A percentile compares a stretch with the other conserved stretches of the same genome.
Conservation (phyloP, 192 early-diverging fungal genomes). For the Allomyces macrogynus region DNA sequence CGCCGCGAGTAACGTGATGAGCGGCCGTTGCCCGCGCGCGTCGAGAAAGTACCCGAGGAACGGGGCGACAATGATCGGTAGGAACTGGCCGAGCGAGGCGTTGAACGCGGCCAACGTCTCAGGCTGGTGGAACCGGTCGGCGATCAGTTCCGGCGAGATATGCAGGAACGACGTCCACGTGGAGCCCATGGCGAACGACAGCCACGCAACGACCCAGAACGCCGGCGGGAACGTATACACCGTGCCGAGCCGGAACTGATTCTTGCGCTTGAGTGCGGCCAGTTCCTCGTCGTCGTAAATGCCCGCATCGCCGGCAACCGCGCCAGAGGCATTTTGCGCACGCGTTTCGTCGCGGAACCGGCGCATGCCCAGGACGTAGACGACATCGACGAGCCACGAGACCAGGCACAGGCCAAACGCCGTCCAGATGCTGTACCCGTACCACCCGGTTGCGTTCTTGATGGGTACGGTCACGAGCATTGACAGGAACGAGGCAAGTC, state of each 20-base stretch:
- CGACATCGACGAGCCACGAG: constrained; percentile 46
- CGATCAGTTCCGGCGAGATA: constrained; percentile 51
- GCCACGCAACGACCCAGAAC: constrained; percentile 35
- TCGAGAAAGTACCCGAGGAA: constrained; percentile 51
- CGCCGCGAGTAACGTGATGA: constrained; percentile 18
- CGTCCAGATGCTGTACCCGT: constrained; percentile 23
- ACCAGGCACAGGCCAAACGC: constrained; percentile 33
- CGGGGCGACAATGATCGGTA: constrained; percentile 47
- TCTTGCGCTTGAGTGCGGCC: constrained; percentile 22
- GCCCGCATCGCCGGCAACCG: background rate
- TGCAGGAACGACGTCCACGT: constrained; percentile 45
- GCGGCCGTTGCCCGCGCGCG: constrained; percentile 35
- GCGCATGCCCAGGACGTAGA: constrained; percentile 39
- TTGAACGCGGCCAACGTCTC: constrained; percentile 40
- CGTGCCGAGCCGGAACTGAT: constrained; percentile 28
- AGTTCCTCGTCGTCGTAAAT: constrained; percentile 11
- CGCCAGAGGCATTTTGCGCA: too few species aligned
- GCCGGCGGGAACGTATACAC: constrained; percentile 32
- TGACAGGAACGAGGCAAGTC: constrained; percentile 47
- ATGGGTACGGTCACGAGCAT: constrained; percentile 45
- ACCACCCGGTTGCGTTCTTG: constrained; percentile 18
- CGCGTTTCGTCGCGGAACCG: constrained; percentile 11
- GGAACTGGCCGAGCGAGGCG: constrained; percentile 42
- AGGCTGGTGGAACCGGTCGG: constrained; percentile 36
- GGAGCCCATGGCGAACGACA: constrained; percentile 37